Base-by-base conservation (phyloP, 2,329 filamentous ascomycete genomes). In the Neopestalotiopsis rosae region DNA sequence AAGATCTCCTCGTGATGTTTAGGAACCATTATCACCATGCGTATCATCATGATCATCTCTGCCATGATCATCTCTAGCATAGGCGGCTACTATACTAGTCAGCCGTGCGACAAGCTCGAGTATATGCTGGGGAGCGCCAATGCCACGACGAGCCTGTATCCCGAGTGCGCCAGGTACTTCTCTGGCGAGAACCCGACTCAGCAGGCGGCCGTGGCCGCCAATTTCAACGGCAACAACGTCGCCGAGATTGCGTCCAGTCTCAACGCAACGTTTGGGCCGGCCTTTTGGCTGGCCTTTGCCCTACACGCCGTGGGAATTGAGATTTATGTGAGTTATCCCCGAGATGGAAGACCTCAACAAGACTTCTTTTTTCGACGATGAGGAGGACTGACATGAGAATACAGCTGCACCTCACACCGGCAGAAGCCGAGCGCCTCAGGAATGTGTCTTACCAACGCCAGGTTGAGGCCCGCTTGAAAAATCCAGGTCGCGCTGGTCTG, bases 401-500 rank as follows among this genome's bases (percentile, higher is more conserved):
- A 82, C 1, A 89, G 78, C 76, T 90, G 28, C 79, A 75, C 2
- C 75, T 88, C 24, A 91, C 88, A 0, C 86, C 88, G 0, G 81
- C 76, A 13, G 88, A 91, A 72, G 79, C 79, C 1, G 81, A 89
- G 59, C 79, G 88, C 5, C 76, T 91, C 61, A 81, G 88, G 12
- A 80, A 82, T n/a, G 81, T 90, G 1, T 87, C 85, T 5, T 89
- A 88, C 72, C 83, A 88, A 74, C 80, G 84, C 58, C 88, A 91
- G 72, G 70, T 88, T 6, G 86, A 87, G 70, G 83, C 85, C 5
- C 88, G 88, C 0, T 82, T 86, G 76, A 80, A 75, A 58, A 79
- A 82, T n/a, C 83, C 88, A 0, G 86, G 85, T 0, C 80, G 80
- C 28, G 81, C 82, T 2, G 86, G 85, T 1, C 72, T 85, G 56